A percentile compares a stretch with the other conserved stretches of the same genome.
Evolutionary conservation across 371 early-diverging fungal genomes (phyloP).

Genomic region (Amoeboaphelidium protococcarum): DNA sequence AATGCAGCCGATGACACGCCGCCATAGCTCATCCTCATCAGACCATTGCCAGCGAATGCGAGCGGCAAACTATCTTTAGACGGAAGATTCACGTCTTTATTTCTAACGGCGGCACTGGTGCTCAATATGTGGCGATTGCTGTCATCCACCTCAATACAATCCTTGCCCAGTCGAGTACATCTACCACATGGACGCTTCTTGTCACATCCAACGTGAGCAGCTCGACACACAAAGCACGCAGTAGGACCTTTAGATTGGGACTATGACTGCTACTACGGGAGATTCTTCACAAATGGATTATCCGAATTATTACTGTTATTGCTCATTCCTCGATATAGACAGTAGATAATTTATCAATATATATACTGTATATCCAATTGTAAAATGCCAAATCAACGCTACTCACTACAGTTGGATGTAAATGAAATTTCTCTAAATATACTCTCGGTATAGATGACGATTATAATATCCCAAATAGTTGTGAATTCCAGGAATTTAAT

Average conservation of each 20-base stretch:
- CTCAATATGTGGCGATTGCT: background rate
- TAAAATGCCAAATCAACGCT: background rate
- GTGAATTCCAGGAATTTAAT: no score
- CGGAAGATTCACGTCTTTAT: background rate
- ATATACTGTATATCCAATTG: background rate
- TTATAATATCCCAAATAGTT: no score
- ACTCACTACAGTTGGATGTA: background rate
- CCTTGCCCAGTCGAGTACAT: background rate
- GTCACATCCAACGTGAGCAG: background rate
- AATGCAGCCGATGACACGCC: background rate
- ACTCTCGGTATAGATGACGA: no score
- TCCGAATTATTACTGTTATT: background rate
- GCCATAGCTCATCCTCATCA: background rate
- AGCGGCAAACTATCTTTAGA: background rate
- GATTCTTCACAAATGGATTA: background rate
- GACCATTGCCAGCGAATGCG: background rate
- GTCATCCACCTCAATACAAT: background rate
- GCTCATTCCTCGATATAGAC: background rate
- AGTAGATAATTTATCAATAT: background rate
- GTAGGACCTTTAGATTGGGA: background rate
- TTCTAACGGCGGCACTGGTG: background rate
- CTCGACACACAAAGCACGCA: background rate
- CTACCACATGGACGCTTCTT: background rate
- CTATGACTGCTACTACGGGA: background rate
- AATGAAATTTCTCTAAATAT: no score